Evolutionary conservation across 2,329 filamentous ascomycete species (phyloP), one percentile per base, ranked within the genome.

Genomic region (Nemania abortiva): DNA sequence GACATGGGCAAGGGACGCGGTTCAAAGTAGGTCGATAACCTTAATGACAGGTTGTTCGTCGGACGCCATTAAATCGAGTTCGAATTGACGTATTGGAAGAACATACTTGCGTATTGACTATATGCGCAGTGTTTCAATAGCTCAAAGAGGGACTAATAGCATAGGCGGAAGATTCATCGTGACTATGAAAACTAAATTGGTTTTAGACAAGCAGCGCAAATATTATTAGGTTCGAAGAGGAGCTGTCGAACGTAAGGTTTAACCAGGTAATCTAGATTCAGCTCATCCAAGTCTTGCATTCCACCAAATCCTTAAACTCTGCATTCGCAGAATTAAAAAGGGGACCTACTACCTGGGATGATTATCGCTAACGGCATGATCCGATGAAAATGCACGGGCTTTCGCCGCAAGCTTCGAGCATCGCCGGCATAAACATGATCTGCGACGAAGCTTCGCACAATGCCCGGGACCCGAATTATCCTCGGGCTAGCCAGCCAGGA

Each of bases 241-340:
- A 27, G 39, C 9, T 39, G 2, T 50, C 27, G 50, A 6, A 24
- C n/a, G 2, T 27, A 56, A 45, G 39, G 22, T 49, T 56, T n/a
- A 47, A 47, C 42, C 9, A 34, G 31, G 31, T 34, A 9, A 9
- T 34, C 31, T 49, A 49, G 18, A 22, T 10, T n/a, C n/a, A n/a
- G n/a, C 45, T 22, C 20, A 18, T 49, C 11, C 20, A n/a, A n/a
- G n/a, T 42, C 20, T 20, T 22, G 2, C n/a, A 54, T 42, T 45
- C 6, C 20, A 45, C 31, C 24, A 15, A 22, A 53, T 13, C 13
- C 22, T 53, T 54, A 59, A 54, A n/a, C 63, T 65, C 59, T 45
- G 9, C 15, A 20, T 6, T 11, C 13, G 49, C 54, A 54, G 4
- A 0, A 29, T 42, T 18, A 9, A 22, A 45, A 34, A n/a, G n/a